phyloP scores from a whole-genome alignment of 2,329 filamentous ascomycete genomes.

The Diaporthe sp. region DNA sequence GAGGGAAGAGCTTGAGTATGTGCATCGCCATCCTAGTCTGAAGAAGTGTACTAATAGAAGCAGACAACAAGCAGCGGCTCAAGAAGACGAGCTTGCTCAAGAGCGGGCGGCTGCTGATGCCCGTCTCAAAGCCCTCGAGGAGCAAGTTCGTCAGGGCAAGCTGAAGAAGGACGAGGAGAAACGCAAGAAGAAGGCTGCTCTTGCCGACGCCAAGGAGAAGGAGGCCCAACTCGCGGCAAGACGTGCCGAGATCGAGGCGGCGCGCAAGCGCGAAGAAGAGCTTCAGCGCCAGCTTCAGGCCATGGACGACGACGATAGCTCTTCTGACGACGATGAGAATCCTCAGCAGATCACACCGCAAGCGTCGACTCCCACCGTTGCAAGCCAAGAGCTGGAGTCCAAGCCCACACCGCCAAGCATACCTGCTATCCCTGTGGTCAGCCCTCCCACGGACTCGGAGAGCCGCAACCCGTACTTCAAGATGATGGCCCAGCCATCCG shows the following conservation, averaged over 20 bases:
- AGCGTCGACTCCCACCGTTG: constrained; percentile 68
- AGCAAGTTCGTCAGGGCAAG: constrained; percentile 94
- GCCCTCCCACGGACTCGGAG: constrained; percentile 73
- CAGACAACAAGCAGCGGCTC: constrained; percentile 79
- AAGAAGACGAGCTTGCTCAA: constrained; percentile 83
- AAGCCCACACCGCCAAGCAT: constrained; percentile 58
- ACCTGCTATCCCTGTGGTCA: constrained; percentile 61
- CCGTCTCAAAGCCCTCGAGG: constrained; percentile 89
- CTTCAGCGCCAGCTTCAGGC: constrained; percentile 87
- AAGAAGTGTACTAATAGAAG: constrained; percentile 45
- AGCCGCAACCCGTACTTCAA: constrained; percentile 97
- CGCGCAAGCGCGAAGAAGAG: constrained; percentile 89
- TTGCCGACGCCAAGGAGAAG: constrained; percentile 88
- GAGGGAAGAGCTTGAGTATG: constrained; percentile 86
- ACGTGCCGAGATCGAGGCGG: constrained; percentile 91
- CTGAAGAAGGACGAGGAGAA: constrained; percentile 97
- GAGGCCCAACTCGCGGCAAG: constrained; percentile 87
- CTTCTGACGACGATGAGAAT: constrained; percentile 83
- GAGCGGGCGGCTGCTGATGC: constrained; percentile 86
- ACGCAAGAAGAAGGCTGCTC: constrained; percentile 87
- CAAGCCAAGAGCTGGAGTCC: constrained; percentile 67
- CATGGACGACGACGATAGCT: constrained; percentile 73
- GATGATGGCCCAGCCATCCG: constrained; percentile 81
- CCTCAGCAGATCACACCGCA: constrained; percentile 76
- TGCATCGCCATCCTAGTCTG: constrained; percentile 46